These are phyloP conservation scores for Phymatotrichopsis omnivora DNA, from an alignment of 2,329 filamentous ascomycete genomes.

Conservation along the genomic window DNA sequence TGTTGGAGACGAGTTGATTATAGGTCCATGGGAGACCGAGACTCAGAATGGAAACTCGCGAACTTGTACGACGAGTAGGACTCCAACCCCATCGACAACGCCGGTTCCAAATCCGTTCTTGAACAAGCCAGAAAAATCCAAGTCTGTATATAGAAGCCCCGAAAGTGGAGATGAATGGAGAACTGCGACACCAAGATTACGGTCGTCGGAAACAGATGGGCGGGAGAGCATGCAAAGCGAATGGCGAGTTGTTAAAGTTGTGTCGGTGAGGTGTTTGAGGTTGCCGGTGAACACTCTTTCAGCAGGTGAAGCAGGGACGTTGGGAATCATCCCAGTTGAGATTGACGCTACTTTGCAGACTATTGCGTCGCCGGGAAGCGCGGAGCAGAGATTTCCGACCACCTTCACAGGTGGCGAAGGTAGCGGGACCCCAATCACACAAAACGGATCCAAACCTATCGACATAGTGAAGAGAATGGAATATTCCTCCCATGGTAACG, in stretches of 20 bases:
- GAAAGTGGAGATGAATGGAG: constrained; percentile 42
- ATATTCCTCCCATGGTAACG: background rate
- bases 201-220: constrained; percentile 2
- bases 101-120: constrained; percentile 16
- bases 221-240: constrained; percentile 44
- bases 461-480: too few relatives aligned
- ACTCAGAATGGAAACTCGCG: constrained; percentile 37
- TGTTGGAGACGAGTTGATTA: constrained; percentile 64
- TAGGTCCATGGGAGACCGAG: constrained; percentile 65
- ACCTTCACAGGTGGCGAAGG: constrained; percentile 30
- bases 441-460: background rate
- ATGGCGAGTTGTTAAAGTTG: constrained; percentile 72
- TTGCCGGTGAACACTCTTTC: constrained; percentile 67
- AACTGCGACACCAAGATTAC: constrained; percentile 40
- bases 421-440: constrained; percentile 28
- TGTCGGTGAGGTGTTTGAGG: constrained; percentile 79
- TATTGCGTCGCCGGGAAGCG: constrained; percentile 32
- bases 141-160: too few relatives aligned
- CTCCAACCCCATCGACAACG: constrained; percentile 33
- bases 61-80: too few relatives aligned
- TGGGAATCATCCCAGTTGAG: constrained; percentile 60
- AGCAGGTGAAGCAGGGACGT: constrained; percentile 76
- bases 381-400: constrained; percentile 33
- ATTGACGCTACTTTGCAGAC: constrained; percentile 33
- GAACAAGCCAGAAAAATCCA: too few relatives aligned